Evolutionary conservation across 805 yeast species (phyloP).

Genomic region (Myxozyma neglecta): DNA sequence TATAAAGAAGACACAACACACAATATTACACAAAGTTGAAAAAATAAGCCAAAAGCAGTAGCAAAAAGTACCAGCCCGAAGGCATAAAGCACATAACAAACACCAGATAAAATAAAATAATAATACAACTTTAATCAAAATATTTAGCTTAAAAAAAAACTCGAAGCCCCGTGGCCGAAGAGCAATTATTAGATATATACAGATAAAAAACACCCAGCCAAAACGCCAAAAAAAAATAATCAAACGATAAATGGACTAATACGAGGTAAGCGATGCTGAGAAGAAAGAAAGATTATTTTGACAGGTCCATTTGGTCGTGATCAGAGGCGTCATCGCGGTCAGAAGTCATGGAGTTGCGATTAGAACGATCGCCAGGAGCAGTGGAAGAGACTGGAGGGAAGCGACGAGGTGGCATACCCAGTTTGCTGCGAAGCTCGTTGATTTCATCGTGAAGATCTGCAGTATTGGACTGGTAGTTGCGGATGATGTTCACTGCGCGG

Average conservation of each 20-base stretch:
- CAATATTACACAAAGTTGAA: too few species aligned
- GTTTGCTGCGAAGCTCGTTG: constrained; percentile 22
- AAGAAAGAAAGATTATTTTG: background rate
- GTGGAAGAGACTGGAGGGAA: constrained; percentile 7
- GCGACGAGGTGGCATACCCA: constrained; percentile 24
- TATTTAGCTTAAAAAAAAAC: background rate
- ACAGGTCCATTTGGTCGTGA: constrained; percentile 13
- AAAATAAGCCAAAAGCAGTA: too few species aligned
- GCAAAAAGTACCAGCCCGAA: too few species aligned
- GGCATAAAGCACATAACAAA: too few species aligned
- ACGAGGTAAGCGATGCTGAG: background rate
- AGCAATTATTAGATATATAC: background rate
- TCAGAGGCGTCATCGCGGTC: constrained; percentile 15
- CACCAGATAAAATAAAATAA: too few species aligned
- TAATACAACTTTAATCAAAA: background rate
- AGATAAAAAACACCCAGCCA: background rate
- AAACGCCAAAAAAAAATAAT: background rate
- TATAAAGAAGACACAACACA: background rate
- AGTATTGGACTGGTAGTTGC: constrained; percentile 9
- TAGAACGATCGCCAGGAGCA: constrained; percentile 1
- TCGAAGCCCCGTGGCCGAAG: too few species aligned
- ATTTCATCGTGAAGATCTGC: constrained; percentile 23
- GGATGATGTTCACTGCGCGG: constrained; percentile 27
- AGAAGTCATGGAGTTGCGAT: constrained; percentile 14
- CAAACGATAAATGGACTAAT: background rate